These are phyloP conservation scores for Cystobasidium tubakii DNA, from an alignment of 768 basidiomycete genomes.

Conservation along the genomic window DNA sequence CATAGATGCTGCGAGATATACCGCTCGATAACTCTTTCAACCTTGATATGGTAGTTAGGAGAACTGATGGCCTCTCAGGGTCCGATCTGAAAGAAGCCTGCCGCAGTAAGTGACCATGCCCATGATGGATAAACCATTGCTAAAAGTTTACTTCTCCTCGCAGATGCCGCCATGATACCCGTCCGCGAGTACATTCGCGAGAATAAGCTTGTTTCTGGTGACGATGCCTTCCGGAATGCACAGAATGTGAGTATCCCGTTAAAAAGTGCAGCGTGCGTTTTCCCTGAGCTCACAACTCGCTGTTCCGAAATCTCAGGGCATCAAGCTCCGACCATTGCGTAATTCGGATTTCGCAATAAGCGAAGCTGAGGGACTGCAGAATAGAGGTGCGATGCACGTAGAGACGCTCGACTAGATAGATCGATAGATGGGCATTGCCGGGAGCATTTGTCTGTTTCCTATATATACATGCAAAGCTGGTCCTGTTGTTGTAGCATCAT, in stretches of 20 bases:
- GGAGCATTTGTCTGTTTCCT: not conserved
- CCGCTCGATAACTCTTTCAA: conserved; percentile 61
- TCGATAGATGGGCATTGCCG: not conserved
- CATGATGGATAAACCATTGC: conserved; percentile 63
- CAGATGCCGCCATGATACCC: conserved; percentile 39
- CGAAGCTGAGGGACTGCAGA: conserved; percentile 67
- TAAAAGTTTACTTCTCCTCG: not conserved
- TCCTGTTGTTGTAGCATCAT: conserved; percentile 2
- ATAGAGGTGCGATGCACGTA: conserved; percentile 45
- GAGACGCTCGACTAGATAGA: conserved; percentile 25
- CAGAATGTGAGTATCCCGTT: conserved; percentile 20
- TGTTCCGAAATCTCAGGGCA: conserved; percentile 57
- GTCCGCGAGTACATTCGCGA: conserved; percentile 69
- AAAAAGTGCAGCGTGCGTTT: not conserved
- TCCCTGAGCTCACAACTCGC: conserved; percentile 67
- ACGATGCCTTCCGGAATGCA: conserved; percentile 41
- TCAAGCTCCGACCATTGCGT: conserved; percentile 62
- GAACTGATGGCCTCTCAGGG: conserved; percentile 72
- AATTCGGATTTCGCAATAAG: conserved; percentile 63
- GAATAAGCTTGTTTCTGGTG: conserved; percentile 37
- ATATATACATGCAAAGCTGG: not conserved
- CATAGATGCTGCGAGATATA: conserved; percentile 78
- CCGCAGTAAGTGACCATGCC: conserved; percentile 60
- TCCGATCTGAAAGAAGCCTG: conserved; percentile 89
- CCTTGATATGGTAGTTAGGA: conserved; percentile 60